Percentiles rank a stretch among this genome's conserved stretches.
phyloP scores from a whole-genome alignment of 441 rosid species.

The Erysimum pusillum region DNA sequence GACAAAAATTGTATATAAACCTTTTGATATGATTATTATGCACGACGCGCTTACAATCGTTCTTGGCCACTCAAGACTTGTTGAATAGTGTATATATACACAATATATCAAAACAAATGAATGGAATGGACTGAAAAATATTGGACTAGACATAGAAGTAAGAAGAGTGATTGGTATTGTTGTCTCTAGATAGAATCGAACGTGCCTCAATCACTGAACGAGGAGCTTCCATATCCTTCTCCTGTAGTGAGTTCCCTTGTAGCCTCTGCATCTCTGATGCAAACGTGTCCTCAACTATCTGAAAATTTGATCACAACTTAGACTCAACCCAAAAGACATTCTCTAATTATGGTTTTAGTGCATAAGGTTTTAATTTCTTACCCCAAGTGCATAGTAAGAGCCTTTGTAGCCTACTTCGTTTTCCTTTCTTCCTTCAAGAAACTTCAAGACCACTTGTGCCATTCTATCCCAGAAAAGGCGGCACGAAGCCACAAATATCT shows the following conservation, averaged over 20 bases:
- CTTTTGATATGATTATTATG: not conserved
- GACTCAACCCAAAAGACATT: not conserved
- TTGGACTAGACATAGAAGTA: constrained; percentile 73
- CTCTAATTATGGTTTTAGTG: not conserved
- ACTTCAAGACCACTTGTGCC: constrained; percentile 96
- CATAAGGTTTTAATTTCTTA: too few species aligned
- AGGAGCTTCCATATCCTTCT: constrained; percentile 89
- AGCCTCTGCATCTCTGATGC: constrained; percentile 94
- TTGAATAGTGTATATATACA: constrained; percentile 18
- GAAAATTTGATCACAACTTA: constrained; percentile 22
- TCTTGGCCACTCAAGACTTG: not conserved
- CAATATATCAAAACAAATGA: constrained; percentile 31
- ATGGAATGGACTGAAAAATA: not conserved
- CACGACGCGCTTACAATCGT: not conserved
- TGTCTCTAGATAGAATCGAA: constrained; percentile 86
- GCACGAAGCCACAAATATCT: constrained; percentile 83
- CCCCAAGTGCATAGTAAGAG: constrained; percentile 92
- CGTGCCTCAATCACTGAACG: constrained; percentile 95
- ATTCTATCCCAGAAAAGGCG: constrained; percentile 96
- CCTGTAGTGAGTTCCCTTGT: constrained; percentile 84
- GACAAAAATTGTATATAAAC: not conserved
- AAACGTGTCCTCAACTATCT: constrained; percentile 91
- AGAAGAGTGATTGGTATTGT: constrained; percentile 72
- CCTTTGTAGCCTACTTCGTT: constrained; percentile 93
- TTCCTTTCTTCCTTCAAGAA: constrained; percentile 95